Base-by-base conservation (phyloP, 139 green algal species). In the Micromonas pusilla region DNA sequence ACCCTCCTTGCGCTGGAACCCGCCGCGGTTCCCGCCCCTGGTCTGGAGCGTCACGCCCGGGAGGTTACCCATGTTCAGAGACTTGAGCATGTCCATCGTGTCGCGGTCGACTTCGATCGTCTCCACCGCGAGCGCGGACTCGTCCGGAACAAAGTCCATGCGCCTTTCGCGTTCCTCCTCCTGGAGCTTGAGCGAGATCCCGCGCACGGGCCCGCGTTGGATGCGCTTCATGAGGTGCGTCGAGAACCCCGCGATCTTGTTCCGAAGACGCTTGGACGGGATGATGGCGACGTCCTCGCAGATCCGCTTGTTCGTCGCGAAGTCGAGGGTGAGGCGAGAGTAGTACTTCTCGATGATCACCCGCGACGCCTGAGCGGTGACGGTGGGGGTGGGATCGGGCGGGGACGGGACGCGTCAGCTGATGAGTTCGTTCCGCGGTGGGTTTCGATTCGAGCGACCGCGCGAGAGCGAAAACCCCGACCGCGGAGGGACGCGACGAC, bases 171-270 rank as follows among this genome's bases (percentile, higher is more conserved):
- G 89, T 91, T 99, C 96, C 88, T 99, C 96, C 89, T 99, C 96
- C 92, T 97, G 94, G 80, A 99, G 92, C 90, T 99, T 99, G 57
- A 99, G 89, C n/a, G 95, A 99, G 86, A 99, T 99, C 81, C 96
- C 96, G 72, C 96, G 90, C 66, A 99, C 96, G 21, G 96, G 96
- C 9, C 96, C 96, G 39, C 93, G 88, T 89, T 98, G 93, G 82
- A 99, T 99, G 82, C 96, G 92, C 93, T 99, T 98, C 96, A 99
- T 99, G 85, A 99, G 82, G 86, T 99, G 96, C 91, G 96, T 99
- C 82, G 96, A 97, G 88, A 99, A 99, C 78, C 96, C 96, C 63
- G 96, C 93, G 86, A 99, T 99, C 89, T 99, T 99, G 93, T 99
- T 99, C 70, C 96, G 87, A 78, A 99, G 91, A 26, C 94, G 85